phyloP scores from a whole-genome alignment of 164 flowering plant genomes.

The Paratinospora sagittata region DNA sequence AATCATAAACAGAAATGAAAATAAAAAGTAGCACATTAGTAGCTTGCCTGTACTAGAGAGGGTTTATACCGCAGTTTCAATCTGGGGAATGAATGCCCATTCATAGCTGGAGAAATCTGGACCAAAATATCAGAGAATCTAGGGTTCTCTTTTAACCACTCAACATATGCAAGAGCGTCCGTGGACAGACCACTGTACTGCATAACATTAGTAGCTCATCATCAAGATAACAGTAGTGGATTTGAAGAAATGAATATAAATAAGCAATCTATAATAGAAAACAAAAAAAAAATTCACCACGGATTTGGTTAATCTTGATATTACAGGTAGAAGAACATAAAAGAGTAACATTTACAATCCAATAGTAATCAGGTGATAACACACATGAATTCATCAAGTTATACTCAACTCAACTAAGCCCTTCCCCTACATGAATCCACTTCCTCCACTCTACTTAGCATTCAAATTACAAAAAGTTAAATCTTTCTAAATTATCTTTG shows the following conservation, averaged over 20 bases:
- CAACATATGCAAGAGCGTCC: slow-evolving; percentile 67
- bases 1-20: neutral
- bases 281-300: neutral
- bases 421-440: no score
- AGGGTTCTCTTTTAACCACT: slow-evolving; percentile 68
- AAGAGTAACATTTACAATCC: neutral
- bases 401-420: no score
- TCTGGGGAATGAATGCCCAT: slow-evolving; percentile 85
- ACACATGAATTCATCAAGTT: no score
- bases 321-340: neutral
- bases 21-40: slow-evolving; percentile 2
- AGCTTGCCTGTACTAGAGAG: slow-evolving; percentile 81
- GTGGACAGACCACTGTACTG: slow-evolving; percentile 87
- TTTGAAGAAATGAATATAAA: no score
- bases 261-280: neutral
- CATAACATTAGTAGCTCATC: slow-evolving; percentile 17
- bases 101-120: slow-evolving; percentile 67
- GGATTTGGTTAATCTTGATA: neutral
- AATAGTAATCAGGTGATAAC: no score
- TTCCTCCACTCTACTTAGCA: no score
- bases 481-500: no score
- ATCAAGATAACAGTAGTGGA: neutral
- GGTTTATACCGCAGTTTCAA: slow-evolving; percentile 88
- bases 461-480: no score
- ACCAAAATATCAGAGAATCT: slow-evolving; percentile 72